Conservation (phyloP, 169 alveolate species). For the Eimeria sp. region DNA sequence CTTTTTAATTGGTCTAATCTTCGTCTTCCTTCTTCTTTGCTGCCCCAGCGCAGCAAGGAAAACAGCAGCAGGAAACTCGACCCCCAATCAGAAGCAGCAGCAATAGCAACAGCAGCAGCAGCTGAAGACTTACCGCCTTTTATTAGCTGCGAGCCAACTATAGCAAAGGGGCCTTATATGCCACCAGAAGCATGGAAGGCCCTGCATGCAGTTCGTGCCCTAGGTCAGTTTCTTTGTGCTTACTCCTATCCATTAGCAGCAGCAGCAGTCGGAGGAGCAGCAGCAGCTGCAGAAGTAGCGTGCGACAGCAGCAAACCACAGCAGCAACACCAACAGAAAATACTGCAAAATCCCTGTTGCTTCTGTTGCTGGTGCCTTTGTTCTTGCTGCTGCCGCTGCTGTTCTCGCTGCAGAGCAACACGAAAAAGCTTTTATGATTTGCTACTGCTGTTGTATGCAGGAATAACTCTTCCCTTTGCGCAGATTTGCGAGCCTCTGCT, state of each 20-base stretch:
- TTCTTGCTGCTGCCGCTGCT: no score
- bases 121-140: conserved; percentile 59
- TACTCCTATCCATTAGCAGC: not conserved
- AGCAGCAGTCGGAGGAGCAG: not conserved
- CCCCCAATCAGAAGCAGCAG: no score
- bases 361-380: no score
- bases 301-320: no score
- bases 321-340: not conserved
- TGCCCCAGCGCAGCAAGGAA: not conserved
- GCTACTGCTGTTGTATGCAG: not conserved
- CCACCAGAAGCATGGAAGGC: conserved; percentile 92
- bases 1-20: conserved; percentile 73
- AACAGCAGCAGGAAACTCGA: not conserved
- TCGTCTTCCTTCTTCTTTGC: conserved; percentile 27
- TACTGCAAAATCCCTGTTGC: not conserved
- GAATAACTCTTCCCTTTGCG: conserved; percentile 65
- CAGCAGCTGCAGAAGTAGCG: not conserved
- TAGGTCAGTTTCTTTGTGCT: not conserved
- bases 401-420: not conserved
- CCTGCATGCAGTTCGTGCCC: conserved; percentile 83
- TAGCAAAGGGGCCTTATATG: conserved; percentile 92
- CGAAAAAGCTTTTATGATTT: not conserved
- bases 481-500: conserved; percentile 62
- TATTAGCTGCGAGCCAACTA: conserved; percentile 91
- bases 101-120: no score